Evolutionary conservation across 78 protist species (phyloP), one percentile per base, ranked within the genome.

Genomic region (Carpediemonas membranifera): DNA sequence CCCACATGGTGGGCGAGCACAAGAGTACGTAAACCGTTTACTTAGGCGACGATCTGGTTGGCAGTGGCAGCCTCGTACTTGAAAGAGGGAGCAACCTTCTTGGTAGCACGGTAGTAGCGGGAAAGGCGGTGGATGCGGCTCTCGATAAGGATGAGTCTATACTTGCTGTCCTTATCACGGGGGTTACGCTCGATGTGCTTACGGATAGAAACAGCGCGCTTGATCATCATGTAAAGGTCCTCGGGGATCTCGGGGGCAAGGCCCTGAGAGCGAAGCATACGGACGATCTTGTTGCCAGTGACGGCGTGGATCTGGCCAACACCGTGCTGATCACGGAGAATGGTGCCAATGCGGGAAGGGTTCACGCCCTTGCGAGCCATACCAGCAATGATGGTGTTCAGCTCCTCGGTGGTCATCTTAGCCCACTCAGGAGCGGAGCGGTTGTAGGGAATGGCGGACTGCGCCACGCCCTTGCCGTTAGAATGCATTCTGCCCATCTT

Each of bases 201-300:
- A 87, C 98, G 94, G 74, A 97, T 74, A 73, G 86, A 25, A 47
- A 97, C 97, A 31, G 99, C 98, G 88, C 92, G 93, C 92, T 92
- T 92, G 91, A 97, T 91, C 50, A 97, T 85, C 81, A 65, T 74
- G 92, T 91, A 94, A 28, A 97, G 85, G 73, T 97, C 99, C 90
- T 96, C 99, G 60, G 99, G 99, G 69, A 93, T 77, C 57, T 80
- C 82, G 56, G 99, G 98, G 66, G 98, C 96, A 5, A 93, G 79
- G 44, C 97, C 98, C 71, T 88, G 88, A 53, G 80, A 81, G 84
- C 87, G 86, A 43, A 97, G 90, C 77, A 97, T 91, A 33, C 99
- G 93, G 66, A 97, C 83, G 74, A 97, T 86, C 87, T 92, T 97
- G 82, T 53, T 34, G 37, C 99, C 98, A 27, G 99, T 95, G 74